Evolutionary conservation across 208 protist species (phyloP).

Genomic region (Crithidia thermophila): DNA sequence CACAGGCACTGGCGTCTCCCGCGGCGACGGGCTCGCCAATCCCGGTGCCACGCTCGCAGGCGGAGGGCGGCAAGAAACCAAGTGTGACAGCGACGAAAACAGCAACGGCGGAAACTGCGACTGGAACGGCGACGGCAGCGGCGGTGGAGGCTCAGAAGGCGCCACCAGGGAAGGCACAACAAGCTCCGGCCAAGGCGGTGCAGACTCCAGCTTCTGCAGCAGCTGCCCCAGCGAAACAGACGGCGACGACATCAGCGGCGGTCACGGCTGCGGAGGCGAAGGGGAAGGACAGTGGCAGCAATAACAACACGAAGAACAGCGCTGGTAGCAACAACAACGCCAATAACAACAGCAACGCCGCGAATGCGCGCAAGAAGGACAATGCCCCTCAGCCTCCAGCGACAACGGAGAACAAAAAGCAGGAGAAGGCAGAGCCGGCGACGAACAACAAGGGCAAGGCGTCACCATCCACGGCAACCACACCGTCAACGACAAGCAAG

Average conservation of each 20-base stretch:
- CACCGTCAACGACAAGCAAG: neutral
- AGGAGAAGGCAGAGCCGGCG: neutral
- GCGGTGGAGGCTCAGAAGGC: too few relatives aligned
- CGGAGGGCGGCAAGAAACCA: conserved; percentile 8
- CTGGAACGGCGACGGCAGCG: neutral
- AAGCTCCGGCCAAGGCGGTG: too few relatives aligned
- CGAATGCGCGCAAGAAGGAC: neutral
- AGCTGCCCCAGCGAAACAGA: too few relatives aligned
- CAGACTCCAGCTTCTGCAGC: too few relatives aligned
- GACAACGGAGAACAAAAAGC: neutral
- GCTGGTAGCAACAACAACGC: neutral
- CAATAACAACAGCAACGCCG: neutral
- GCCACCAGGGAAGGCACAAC: too few relatives aligned
- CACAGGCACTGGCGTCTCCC: neutral
- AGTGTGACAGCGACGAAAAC: neutral
- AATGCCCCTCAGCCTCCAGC: neutral
- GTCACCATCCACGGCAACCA: neutral
- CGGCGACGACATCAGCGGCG: too few relatives aligned
- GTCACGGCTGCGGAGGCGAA: too few relatives aligned
- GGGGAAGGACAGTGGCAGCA: too few relatives aligned
- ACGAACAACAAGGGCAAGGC: neutral
- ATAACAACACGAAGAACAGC: neutral
- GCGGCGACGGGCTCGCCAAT: neutral
- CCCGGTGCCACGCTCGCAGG: conserved; percentile 19
- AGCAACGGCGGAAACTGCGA: neutral